Base-by-base conservation (phyloP, 495 filamentous ascomycete genomes). In the Penicillium pulvis region DNA sequence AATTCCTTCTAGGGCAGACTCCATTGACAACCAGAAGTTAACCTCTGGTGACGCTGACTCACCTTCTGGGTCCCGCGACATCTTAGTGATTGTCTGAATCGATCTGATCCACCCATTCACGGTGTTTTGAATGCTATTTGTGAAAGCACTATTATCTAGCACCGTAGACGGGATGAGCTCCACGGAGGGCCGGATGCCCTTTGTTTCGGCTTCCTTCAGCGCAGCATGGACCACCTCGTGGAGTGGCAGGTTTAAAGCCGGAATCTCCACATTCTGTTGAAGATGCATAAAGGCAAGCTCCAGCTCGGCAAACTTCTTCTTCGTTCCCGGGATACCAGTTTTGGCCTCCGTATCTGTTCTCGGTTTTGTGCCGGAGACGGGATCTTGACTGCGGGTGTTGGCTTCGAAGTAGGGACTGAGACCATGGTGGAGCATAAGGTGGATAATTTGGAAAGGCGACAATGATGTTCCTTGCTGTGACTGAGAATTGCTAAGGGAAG, bases 81-180 rank as follows among this genome's bases (percentile, higher is more conserved):
- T 89, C 75, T 92, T 94, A 14, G 94, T 98, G 67, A 97, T 93
- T n/a, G 89, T 87, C 73, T 96, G 92, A 58, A 99, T 98, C 10
- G 93, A 96, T 76, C 96, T 92, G 73, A 97, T 97, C 94, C 94
- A 99, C 61, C 86, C 84, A 76, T 96, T 98, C 48, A 97, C 94
- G 14, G 85, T 92, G 53, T 90, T 88, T 68, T 98, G 95, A 28
- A 99, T 80, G 59, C 88, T 93, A 71, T 99, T 99, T 53, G 96
- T 85, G 62, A 98, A 96, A 12, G 85, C 85, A 71, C 89, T 96
- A 72, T 95, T 94, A 42, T 87, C 82, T 23, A 97, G 77, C 23
- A 93, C 77, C 3, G 79, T 71, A 5, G 83, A 59, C 30, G 91
- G 88, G 51, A 98, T 89, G 51, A 91, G 67, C 39, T 97, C 92